Conservation (phyloP, 805 yeast genomes). For the Lipomyces starkeyi region DNA sequence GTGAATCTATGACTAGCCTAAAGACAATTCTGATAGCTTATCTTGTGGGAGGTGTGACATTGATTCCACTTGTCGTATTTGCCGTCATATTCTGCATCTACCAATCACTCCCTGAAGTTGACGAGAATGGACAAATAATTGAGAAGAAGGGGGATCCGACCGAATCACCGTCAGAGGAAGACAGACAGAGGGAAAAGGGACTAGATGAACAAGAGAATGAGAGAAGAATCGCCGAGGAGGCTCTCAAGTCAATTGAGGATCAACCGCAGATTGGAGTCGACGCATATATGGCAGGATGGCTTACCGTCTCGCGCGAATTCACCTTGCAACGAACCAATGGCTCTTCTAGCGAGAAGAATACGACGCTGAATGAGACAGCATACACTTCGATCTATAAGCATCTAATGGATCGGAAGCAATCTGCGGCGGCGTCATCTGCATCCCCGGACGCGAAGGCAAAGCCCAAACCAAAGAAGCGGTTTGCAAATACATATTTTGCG, state of each 20-base stretch:
- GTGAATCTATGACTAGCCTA: conserved; percentile 25
- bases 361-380: conserved; percentile 57
- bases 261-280: conserved; percentile 63
- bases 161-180: conserved; percentile 32
- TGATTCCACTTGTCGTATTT: conserved; percentile 64
- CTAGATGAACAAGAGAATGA: conserved; percentile 40
- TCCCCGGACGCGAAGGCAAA: conserved; percentile 46
- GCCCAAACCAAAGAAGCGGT: conserved; percentile 45
- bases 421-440: conserved; percentile 9
- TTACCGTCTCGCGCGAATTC: conserved; percentile 79
- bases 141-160: background rate
- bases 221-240: conserved; percentile 57
- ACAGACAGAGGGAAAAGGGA: conserved; percentile 1
- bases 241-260: conserved; percentile 62
- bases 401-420: conserved; percentile 45
- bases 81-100: conserved; percentile 51
- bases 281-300: conserved; percentile 72
- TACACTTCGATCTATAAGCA: conserved; percentile 66
- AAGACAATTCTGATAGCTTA: conserved; percentile 55
- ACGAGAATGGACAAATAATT: conserved; percentile 27
- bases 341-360: conserved; percentile 33
- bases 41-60: conserved; percentile 80
- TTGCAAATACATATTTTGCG: conserved; percentile 43
- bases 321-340: conserved; percentile 27
- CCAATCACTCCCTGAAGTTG: conserved; percentile 46